phyloP scores from a whole-genome alignment of 345 rosid genomes.

The Syzygium grande region DNA sequence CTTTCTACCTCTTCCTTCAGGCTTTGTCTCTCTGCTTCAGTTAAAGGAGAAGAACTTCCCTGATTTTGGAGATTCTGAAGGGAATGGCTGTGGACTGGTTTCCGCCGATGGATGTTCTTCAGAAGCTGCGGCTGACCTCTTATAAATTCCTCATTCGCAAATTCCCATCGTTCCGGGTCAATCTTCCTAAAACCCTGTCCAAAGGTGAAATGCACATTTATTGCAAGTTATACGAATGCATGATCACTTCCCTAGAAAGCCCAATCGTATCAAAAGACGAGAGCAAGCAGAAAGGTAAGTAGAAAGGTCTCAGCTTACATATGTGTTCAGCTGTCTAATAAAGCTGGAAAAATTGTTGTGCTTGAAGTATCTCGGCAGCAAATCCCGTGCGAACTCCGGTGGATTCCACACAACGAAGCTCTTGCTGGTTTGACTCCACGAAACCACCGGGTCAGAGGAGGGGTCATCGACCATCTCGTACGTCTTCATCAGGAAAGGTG shows the following conservation, averaged over 20 bases:
- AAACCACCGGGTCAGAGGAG: constrained; percentile 58
- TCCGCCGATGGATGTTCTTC: constrained; percentile 87
- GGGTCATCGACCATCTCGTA: constrained; percentile 92
- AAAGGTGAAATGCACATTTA: constrained; percentile 1
- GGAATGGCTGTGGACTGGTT: constrained; percentile 94
- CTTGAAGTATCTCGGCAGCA: constrained; percentile 86
- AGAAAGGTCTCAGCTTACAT: constrained; percentile 2
- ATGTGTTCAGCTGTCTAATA: constrained; percentile 86
- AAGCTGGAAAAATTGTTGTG: constrained; percentile 94
- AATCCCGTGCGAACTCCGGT: constrained; percentile 53
- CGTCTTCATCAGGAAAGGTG: constrained; percentile 79
- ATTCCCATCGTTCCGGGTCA: constrained; percentile 94
- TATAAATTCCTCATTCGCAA: constrained; percentile 74
- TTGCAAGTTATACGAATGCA: not conserved
- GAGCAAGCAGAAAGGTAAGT: not conserved
- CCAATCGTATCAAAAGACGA: not conserved
- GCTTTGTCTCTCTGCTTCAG: constrained; percentile 58
- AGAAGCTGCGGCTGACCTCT: constrained; percentile 64
- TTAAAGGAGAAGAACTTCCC: constrained; percentile 31
- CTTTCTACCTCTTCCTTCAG: constrained; percentile 56
- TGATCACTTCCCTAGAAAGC: not conserved
- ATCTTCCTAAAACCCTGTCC: constrained; percentile 76
- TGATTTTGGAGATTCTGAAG: constrained; percentile 45
- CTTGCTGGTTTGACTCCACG: constrained; percentile 60
- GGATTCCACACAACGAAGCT: constrained; percentile 86